Evolutionary conservation across 83 land plant genomes (phyloP).

Genomic region (Diphasiastrum complanatum): DNA sequence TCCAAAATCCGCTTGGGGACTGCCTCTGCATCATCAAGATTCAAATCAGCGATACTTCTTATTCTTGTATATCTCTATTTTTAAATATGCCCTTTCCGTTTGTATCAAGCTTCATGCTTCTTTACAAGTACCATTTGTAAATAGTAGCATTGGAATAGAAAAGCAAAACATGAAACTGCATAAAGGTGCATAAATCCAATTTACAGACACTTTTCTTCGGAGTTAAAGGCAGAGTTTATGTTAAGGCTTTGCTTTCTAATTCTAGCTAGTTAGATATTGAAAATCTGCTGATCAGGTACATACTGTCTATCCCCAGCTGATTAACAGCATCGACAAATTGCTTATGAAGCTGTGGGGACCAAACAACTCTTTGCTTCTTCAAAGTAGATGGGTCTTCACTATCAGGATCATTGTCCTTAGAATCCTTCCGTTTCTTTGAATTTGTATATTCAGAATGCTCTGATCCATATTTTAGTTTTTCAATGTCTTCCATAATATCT

Average conservation of each 20-base stretch:
- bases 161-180: no score
- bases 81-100: no score
- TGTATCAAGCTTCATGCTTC: no score
- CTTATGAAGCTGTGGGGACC: conserved; percentile 17
- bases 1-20: conserved; percentile 18
- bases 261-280: no score
- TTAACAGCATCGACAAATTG: conserved; percentile 21
- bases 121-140: no score
- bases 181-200: no score
- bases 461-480: background rate
- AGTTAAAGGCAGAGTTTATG: no score
- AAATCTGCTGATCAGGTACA: background rate
- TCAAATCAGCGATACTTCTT: no score
- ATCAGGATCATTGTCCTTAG: background rate
- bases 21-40: conserved; percentile 8
- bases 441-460: background rate
- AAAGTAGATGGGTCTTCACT: conserved; percentile 4
- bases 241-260: no score
- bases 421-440: conserved; percentile 12
- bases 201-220: no score
- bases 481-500: background rate
- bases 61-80: no score
- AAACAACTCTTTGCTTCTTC: conserved; percentile 14
- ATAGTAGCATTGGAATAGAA: no score
- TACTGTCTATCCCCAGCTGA: conserved; percentile 16